Evolutionary conservation across 352 stramenopile genomes (phyloP).

Genomic region (Proteromonas lacertae): DNA sequence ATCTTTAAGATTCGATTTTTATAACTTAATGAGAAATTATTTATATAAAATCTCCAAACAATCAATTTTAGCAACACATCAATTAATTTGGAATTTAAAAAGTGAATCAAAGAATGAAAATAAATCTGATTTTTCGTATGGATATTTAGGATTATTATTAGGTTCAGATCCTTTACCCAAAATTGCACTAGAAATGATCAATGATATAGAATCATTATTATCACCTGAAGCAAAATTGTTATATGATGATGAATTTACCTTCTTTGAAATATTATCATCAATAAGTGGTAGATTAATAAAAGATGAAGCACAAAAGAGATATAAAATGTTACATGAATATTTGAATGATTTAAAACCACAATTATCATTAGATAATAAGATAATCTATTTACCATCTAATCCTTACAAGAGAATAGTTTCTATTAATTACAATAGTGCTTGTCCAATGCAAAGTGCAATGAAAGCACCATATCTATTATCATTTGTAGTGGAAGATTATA

Average conservation of each 20-base stretch:
- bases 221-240: background rate
- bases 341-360: background rate
- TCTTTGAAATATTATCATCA: conserved; percentile 5
- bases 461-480: conserved; percentile 9
- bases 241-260: conserved; percentile 1
- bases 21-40: too few species aligned
- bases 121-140: too few species aligned
- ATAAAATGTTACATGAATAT: conserved; percentile 1
- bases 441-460: conserved; percentile 8
- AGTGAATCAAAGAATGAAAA: too few species aligned
- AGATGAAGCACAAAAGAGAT: conserved; percentile 4
- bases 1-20: too few species aligned
- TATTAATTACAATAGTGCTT: conserved; percentile 2
- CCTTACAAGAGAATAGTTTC: conserved; percentile 4
- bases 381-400: conserved; percentile 8
- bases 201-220: background rate
- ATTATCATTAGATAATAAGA: too few species aligned
- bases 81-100: too few species aligned
- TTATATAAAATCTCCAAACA: too few species aligned
- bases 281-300: conserved; percentile 3
- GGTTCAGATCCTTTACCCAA: too few species aligned
- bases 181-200: background rate
- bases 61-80: too few species aligned
- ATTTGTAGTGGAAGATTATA: conserved; percentile 5
- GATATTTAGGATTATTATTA: too few species aligned